These are phyloP conservation scores for Fusarium pseudonygamai DNA, from an alignment of 2,329 filamentous ascomycete species.

Conservation along the genomic window DNA sequence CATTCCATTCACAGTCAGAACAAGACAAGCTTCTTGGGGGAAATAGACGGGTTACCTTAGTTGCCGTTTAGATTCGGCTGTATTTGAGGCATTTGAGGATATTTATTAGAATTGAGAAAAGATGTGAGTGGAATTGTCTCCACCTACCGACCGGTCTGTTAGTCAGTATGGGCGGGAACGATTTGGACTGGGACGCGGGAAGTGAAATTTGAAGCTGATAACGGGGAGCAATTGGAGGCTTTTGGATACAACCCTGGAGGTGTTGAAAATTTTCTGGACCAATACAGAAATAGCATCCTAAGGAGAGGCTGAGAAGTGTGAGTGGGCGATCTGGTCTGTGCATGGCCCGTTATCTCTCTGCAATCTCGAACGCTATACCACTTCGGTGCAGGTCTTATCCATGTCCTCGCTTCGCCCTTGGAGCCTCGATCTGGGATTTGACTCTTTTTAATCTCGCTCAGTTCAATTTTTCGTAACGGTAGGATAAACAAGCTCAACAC, in stretches of 20 bases:
- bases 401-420: slow-evolving; percentile 2
- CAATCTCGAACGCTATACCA: slow-evolving; percentile 3
- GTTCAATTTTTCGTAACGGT: neutral
- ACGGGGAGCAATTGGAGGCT: neutral
- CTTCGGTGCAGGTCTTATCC: slow-evolving; percentile 13
- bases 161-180: neutral
- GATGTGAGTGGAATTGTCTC: slow-evolving; percentile 9
- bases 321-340: slow-evolving; percentile 35
- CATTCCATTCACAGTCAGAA: neutral
- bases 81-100: slow-evolving; percentile 21
- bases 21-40: neutral
- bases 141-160: slow-evolving; percentile 4
- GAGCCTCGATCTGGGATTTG: neutral
- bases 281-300: slow-evolving; percentile 21
- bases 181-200: neutral
- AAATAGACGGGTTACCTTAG: neutral
- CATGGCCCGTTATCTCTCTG: slow-evolving; percentile 30
- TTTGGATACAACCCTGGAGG: slow-evolving; percentile 2
- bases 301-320: slow-evolving; percentile 19
- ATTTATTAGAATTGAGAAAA: neutral
- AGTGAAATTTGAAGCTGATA: slow-evolving; percentile 5
- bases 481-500: slow-evolving; percentile 14
- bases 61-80: slow-evolving; percentile 6
- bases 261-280: slow-evolving; percentile 21
- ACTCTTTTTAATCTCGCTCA: neutral